phyloP scores from a whole-genome alignment of 2,329 filamentous ascomycete genomes.

The Geosmithia morbida region DNA sequence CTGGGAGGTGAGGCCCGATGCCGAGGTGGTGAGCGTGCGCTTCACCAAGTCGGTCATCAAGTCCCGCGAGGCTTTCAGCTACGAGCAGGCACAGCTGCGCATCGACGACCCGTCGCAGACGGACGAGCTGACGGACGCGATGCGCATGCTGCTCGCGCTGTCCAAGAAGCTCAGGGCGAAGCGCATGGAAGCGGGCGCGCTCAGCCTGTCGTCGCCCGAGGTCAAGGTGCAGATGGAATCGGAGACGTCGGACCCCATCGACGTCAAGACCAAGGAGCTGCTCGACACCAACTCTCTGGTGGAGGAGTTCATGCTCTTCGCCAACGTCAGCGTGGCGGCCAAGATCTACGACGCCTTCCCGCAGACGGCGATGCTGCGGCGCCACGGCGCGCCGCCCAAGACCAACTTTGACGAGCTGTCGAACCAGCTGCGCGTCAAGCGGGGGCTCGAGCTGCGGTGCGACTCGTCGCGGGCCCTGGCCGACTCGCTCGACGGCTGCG shows the following conservation, averaged over 20 bases:
- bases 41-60: constrained; percentile 98
- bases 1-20: constrained; percentile 79
- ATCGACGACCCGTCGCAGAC: constrained; percentile 82
- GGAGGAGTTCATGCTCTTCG: constrained; percentile 98
- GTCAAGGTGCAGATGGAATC: constrained; percentile 92
- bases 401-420: constrained; percentile 92
- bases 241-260: constrained; percentile 89
- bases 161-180: constrained; percentile 91
- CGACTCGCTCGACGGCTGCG: constrained; percentile 76
- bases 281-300: constrained; percentile 95
- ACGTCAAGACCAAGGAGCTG: constrained; percentile 88
- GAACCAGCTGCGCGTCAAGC: constrained; percentile 82
- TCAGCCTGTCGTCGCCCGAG: constrained; percentile 95
- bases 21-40: constrained; percentile 68
- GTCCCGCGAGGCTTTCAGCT: constrained; percentile 92
- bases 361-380: constrained; percentile 84
- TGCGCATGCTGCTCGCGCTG: constrained; percentile 73
- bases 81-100: constrained; percentile 86
- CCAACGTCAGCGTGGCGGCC: constrained; percentile 85
- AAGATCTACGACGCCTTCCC: constrained; percentile 88
- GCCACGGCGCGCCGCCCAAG: constrained; percentile 83
- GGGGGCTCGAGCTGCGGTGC: constrained; percentile 61
- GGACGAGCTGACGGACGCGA: constrained; percentile 80
- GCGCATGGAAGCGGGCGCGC: constrained; percentile 87
- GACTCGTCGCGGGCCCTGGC: constrained; percentile 90